phyloP scores from a whole-genome alignment of 129 eudicot genomes.

The Chrysanthemum lavandulifolium region DNA sequence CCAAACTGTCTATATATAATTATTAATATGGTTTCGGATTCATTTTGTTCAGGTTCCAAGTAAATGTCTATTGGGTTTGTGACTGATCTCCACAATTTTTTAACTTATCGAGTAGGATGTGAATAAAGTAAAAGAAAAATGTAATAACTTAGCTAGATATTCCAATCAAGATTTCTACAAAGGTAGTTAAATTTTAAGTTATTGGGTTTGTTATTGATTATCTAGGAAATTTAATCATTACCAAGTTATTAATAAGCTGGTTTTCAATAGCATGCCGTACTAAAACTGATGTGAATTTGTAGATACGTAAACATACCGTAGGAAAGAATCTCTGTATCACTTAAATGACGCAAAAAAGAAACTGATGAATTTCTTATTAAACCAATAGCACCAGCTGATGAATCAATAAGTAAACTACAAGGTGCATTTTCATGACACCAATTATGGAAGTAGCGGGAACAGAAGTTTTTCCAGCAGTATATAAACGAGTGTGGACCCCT shows the following conservation, averaged over 20 bases:
- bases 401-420: slow-evolving; percentile 62
- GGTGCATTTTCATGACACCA: slow-evolving; percentile 78
- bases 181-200: too few species aligned
- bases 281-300: background rate
- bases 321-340: slow-evolving; percentile 71
- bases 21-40: background rate
- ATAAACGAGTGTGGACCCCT: slow-evolving; percentile 58
- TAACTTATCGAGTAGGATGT: too few species aligned
- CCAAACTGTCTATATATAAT: background rate
- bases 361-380: slow-evolving; percentile 67
- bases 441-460: slow-evolving; percentile 53
- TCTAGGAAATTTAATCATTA: too few species aligned
- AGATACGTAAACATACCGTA: slow-evolving; percentile 43
- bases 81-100: too few species aligned
- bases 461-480: slow-evolving; percentile 73
- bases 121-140: too few species aligned
- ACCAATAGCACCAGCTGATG: slow-evolving; percentile 67
- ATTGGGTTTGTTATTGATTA: too few species aligned
- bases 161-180: too few species aligned
- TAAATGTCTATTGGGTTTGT: background rate
- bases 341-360: slow-evolving; percentile 74
- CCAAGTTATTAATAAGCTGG: background rate
- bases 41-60: background rate
- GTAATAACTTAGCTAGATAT: too few species aligned
- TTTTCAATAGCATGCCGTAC: too few species aligned